A percentile compares a stretch with the other conserved stretches of the same genome.
These are phyloP conservation scores for Mariannaea sp. DNA, from an alignment of 2,329 filamentous ascomycete genomes.

Conservation along the genomic window DNA sequence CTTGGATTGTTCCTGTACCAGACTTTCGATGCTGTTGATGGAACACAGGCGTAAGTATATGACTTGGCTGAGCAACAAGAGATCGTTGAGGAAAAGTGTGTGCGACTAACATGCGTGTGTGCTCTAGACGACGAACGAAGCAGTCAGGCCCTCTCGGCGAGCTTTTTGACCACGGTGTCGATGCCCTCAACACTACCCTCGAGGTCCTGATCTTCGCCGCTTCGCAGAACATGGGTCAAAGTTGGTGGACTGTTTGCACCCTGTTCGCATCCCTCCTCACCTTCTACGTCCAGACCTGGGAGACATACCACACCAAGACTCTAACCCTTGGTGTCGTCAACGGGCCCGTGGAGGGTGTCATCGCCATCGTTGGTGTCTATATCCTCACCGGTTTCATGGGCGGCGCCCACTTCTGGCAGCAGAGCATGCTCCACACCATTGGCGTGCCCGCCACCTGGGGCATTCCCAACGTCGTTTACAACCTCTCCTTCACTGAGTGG, in stretches of 20 bases:
- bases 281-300: constrained; percentile 99
- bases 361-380: constrained; percentile 83
- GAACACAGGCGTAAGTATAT: constrained; percentile 78
- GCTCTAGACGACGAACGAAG: constrained; percentile 75
- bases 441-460: constrained; percentile 67
- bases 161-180: constrained; percentile 96
- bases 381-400: constrained; percentile 82
- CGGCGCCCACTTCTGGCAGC: constrained; percentile 92
- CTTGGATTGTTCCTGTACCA: constrained; percentile 92
- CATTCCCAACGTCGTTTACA: constrained; percentile 74
- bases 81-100: too few species aligned
- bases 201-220: constrained; percentile 91
- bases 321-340: constrained; percentile 91
- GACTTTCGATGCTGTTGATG: constrained; percentile 97
- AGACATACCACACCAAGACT: constrained; percentile 97
- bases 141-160: constrained; percentile 95
- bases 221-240: constrained; percentile 89
- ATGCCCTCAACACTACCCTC: constrained; percentile 94
- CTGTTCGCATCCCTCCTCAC: constrained; percentile 87
- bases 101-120: neutral
- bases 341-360: constrained; percentile 91
- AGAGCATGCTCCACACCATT: constrained; percentile 73
- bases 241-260: constrained; percentile 83
- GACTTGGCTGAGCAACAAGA: too few species aligned
- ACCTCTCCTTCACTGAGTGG: constrained; percentile 87